Percentiles rank a stretch among this genome's conserved stretches.
Conservation (phyloP, 768 basidiomycete species). For the Tubosaeta sp. region DNA sequence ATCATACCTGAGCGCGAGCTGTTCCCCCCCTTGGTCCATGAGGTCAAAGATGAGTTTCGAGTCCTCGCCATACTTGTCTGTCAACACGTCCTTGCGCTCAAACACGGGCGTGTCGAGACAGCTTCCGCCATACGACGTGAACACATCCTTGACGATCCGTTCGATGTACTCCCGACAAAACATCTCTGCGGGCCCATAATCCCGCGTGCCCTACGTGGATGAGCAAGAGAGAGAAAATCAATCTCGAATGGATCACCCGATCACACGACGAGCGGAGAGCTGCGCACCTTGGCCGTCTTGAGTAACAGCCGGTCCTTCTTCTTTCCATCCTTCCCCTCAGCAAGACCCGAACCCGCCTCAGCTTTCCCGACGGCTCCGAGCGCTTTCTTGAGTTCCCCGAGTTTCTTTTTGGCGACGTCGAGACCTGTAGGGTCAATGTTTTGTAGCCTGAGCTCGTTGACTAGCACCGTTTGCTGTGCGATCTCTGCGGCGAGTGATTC, state of each 20-base stretch:
- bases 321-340: conserved; percentile 46
- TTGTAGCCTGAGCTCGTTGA: conserved; percentile 59
- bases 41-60: conserved; percentile 97
- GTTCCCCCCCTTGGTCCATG: conserved; percentile 95
- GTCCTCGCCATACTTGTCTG: conserved; percentile 98
- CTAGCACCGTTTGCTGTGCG: conserved; percentile 47
- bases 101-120: conserved; percentile 98
- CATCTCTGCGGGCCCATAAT: conserved; percentile 92
- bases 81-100: conserved; percentile 92
- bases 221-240: background rate
- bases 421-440: conserved; percentile 47
- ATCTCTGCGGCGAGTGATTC: conserved; percentile 53
- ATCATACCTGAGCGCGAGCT: conserved; percentile 91
- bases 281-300: conserved; percentile 87
- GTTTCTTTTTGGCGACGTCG: conserved; percentile 63
- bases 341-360: conserved; percentile 27
- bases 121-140: conserved; percentile 83
- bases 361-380: conserved; percentile 40
- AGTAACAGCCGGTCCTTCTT: conserved; percentile 71
- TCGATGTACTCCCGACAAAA: conserved; percentile 90
- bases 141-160: conserved; percentile 79
- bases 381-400: conserved; percentile 64
- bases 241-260: background rate
- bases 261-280: background rate
- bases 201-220: conserved; percentile 95